These are phyloP conservation scores for Aquilaria malaccensis DNA, from an alignment of 345 rosid genomes.

Conservation along the genomic window DNA sequence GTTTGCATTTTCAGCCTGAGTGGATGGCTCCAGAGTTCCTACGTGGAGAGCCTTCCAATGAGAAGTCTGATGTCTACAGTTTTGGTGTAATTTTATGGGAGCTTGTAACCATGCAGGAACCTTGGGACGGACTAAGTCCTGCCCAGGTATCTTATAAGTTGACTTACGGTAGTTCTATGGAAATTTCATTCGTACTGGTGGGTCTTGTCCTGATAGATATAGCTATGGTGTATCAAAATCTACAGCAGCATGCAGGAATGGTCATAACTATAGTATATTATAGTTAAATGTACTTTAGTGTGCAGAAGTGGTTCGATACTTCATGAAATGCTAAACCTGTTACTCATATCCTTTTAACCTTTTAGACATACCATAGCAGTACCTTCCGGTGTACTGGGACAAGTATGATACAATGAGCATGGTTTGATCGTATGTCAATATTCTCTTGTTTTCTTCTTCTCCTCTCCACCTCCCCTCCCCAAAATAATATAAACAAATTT, in stretches of 20 bases:
- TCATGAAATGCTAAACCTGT: too few species aligned
- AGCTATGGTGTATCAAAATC: too few species aligned
- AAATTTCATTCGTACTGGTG: not conserved
- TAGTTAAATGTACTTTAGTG: too few species aligned
- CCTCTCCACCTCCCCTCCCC: not conserved
- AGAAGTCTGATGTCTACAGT: slow-evolving; percentile 93
- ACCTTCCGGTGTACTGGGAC: not conserved
- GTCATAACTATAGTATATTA: too few species aligned
- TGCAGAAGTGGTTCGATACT: too few species aligned
- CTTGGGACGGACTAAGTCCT: slow-evolving; percentile 91
- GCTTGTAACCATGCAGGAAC: slow-evolving; percentile 82
- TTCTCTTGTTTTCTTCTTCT: not conserved
- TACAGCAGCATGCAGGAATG: too few species aligned
- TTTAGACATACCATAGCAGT: too few species aligned
- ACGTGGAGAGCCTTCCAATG: slow-evolving; percentile 95
- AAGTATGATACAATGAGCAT: not conserved
- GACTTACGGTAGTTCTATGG: too few species aligned
- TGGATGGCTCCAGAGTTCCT: slow-evolving; percentile 99
- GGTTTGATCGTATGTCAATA: not conserved
- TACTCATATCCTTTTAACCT: too few species aligned
- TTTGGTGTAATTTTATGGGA: slow-evolving; percentile 96
- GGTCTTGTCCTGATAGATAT: not conserved
- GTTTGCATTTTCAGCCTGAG: slow-evolving; percentile 74
- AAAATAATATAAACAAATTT: too few species aligned
- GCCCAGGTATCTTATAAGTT: slow-evolving; percentile 54